These are phyloP conservation scores for Wakefieldia striispora DNA, from an alignment of 768 basidiomycete species.

Conservation along the genomic window DNA sequence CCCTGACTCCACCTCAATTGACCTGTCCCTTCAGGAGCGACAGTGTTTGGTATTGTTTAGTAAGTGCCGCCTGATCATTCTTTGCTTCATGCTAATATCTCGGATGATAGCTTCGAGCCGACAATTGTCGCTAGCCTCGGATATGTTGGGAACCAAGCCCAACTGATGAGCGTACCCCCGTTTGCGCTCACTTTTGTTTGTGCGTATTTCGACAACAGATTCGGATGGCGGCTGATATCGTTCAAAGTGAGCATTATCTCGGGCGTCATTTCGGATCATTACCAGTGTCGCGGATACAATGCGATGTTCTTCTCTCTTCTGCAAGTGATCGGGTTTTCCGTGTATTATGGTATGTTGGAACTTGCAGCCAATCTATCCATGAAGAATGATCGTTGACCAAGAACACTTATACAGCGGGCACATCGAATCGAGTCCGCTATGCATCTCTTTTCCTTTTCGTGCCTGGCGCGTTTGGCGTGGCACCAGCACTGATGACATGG, in stretches of 20 bases:
- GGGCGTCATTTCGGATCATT: constrained; percentile 52
- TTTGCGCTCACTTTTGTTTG: constrained; percentile 48
- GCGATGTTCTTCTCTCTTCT: constrained; percentile 44
- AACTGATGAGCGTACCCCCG: constrained; percentile 61
- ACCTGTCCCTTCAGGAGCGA: constrained; percentile 11
- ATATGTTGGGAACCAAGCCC: constrained; percentile 49
- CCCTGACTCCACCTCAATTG: not conserved
- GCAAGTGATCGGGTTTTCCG: constrained; percentile 31
- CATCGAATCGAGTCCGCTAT: constrained; percentile 45
- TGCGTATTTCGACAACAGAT: constrained; percentile 22
- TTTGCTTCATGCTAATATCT: constrained; percentile 36
- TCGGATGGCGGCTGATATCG: not conserved
- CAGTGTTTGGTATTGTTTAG: constrained; percentile 18
- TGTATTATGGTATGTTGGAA: constrained; percentile 1
- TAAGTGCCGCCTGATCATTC: constrained; percentile 23
- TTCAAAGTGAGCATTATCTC: constrained; percentile 35
- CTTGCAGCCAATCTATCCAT: not conserved
- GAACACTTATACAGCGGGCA: constrained; percentile 13
- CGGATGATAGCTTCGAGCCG: constrained; percentile 56
- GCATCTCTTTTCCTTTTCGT: constrained; percentile 57
- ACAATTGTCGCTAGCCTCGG: constrained; percentile 59
- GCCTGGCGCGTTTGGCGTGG: constrained; percentile 47
- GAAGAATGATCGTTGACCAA: not conserved
- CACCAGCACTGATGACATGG: constrained; percentile 56
- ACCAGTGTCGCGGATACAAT: constrained; percentile 47